A percentile compares a stretch with the other conserved stretches of the same genome.
phyloP scores from a whole-genome alignment of 2,329 filamentous ascomycete species.

The Apiospora koreana region DNA sequence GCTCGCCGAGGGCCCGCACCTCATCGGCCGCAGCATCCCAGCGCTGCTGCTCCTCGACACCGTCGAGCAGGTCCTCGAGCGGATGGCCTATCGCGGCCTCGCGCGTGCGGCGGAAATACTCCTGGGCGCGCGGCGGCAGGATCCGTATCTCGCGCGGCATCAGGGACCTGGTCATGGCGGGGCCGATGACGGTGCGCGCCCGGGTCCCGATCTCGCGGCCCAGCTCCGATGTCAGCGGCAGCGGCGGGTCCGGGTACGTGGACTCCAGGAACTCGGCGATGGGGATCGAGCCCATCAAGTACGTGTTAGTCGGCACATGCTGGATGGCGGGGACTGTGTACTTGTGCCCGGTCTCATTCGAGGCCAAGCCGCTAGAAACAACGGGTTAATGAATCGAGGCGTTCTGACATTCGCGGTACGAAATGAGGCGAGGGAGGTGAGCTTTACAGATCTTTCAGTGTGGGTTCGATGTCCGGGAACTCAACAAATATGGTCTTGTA shows the following conservation, averaged over 20 bases:
- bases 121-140: slow-evolving; percentile 36
- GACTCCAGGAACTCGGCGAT: slow-evolving; percentile 43
- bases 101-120: slow-evolving; percentile 40
- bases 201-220: slow-evolving; percentile 11
- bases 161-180: slow-evolving; percentile 31
- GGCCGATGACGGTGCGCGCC: slow-evolving; percentile 22
- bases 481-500: slow-evolving; percentile 43
- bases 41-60: slow-evolving; percentile 25
- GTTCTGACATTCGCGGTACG: neutral
- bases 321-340: slow-evolving; percentile 45
- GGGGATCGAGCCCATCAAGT: slow-evolving; percentile 40
- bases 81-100: slow-evolving; percentile 24
- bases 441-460: slow-evolving; percentile 38
- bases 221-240: slow-evolving; percentile 24
- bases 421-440: neutral
- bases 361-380: slow-evolving; percentile 18
- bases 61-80: slow-evolving; percentile 38
- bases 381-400: neutral
- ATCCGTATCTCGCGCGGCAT: slow-evolving; percentile 39
- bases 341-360: slow-evolving; percentile 17
- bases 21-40: slow-evolving; percentile 29
- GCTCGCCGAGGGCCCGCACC: slow-evolving; percentile 30
- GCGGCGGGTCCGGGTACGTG: slow-evolving; percentile 37
- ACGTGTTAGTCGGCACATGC: slow-evolving; percentile 38
- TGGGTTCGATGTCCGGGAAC: slow-evolving; percentile 43